phyloP scores from a whole-genome alignment of 306 rosid species.

The Ormosia semicastrata region DNA sequence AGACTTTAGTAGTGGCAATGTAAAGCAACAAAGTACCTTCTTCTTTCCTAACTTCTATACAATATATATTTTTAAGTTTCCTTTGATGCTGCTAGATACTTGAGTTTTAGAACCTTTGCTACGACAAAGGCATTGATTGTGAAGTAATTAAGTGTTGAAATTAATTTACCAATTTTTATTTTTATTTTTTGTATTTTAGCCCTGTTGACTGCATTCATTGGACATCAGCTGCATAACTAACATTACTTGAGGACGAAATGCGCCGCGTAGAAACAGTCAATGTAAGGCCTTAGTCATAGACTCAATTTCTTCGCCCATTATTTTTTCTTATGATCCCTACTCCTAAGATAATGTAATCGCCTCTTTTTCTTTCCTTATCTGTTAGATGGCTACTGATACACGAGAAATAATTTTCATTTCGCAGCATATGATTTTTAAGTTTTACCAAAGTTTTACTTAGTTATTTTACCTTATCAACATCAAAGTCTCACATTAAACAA shows the following conservation, averaged over 20 bases:
- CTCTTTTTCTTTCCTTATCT: constrained; percentile 9
- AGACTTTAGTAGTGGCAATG: too few relatives aligned
- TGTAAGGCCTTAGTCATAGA: constrained; percentile 45
- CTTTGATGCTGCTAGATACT: not conserved
- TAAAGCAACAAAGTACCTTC: too few relatives aligned
- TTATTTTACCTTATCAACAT: too few relatives aligned
- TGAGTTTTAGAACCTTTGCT: not conserved
- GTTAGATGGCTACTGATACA: constrained; percentile 15
- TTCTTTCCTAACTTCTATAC: not conserved
- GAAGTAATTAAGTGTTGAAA: not conserved
- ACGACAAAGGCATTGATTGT: not conserved
- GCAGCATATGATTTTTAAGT: not conserved
- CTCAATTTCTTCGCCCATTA: not conserved
- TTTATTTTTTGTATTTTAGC: constrained; percentile 57
- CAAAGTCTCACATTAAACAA: too few relatives aligned
- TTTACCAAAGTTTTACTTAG: too few relatives aligned
- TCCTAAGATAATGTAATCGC: constrained; percentile 19
- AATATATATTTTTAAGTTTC: not conserved
- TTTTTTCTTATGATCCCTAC: not conserved
- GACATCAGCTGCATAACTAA: constrained; percentile 94
- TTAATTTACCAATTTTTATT: constrained; percentile 6
- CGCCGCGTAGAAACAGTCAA: constrained; percentile 95
- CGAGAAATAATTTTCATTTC: not conserved
- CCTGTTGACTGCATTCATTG: constrained; percentile 99
- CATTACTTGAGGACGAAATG: constrained; percentile 97